These are phyloP conservation scores for Chlamydomonas eustigma DNA, from an alignment of 139 green algal genomes.

Conservation along the genomic window DNA sequence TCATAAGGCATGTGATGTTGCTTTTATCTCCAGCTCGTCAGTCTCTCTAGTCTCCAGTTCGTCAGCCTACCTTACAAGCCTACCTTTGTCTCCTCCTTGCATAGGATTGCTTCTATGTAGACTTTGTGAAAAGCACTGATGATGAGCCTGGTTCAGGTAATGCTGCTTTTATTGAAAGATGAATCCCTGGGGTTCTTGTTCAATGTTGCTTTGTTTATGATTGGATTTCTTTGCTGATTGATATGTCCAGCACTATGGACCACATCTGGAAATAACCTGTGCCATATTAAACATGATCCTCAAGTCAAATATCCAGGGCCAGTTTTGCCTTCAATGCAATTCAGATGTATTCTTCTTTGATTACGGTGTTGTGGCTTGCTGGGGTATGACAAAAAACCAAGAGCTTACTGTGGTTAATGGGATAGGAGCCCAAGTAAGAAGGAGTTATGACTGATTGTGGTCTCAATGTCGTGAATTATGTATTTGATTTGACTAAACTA, in stretches of 20 bases:
- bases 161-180: background rate
- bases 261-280: no score
- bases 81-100: background rate
- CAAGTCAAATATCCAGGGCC: no score
- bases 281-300: no score
- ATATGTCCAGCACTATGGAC: no score
- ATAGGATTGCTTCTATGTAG: constrained; percentile 21
- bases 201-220: no score
- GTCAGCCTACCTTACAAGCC: no score
- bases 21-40: background rate
- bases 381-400: constrained; percentile 47
- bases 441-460: no score
- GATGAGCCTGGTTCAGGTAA: constrained; percentile 20
- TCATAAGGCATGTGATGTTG: background rate
- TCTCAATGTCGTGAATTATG: no score
- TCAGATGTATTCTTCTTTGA: constrained; percentile 54
- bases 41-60: no score
- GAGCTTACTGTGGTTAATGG: constrained; percentile 41
- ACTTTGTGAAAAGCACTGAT: constrained; percentile 37
- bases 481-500: no score
- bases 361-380: constrained; percentile 56
- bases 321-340: background rate
- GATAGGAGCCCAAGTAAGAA: constrained; percentile 27
- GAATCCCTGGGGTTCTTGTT: no score
- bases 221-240: no score